Evolutionary conservation across 2,329 filamentous ascomycete genomes (phyloP), one percentile per base, ranked within the genome.

Genomic region (Amphichorda felina): DNA sequence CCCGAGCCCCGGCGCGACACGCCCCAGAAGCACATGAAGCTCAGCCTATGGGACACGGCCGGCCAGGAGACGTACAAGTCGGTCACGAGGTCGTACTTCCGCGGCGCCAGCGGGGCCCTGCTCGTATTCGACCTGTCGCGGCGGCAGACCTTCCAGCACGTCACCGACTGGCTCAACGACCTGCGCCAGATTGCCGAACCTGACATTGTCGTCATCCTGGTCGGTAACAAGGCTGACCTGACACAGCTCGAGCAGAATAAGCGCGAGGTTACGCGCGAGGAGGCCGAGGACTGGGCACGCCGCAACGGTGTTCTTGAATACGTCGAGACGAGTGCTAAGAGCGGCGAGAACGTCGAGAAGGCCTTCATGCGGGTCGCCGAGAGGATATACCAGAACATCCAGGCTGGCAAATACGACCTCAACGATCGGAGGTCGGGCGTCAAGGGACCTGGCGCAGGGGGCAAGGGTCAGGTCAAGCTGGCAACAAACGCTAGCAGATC

Each of bases 51-150:
- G 89, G 89, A 95, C 54, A 96, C 89, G 1, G 89, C 89, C 13
- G 89, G 89, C 18, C 89, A 96, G 58, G 89, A 96, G 64, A 94
- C 87, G 10, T 96, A 96, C 68, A 95, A 95, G 58, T 89, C 82
- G 30, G 91, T 96, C 40, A 96, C 89, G 8, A 72, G 89, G 37
- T 91, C 83, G 41, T 95, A 95, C 63, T 94, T 94, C 60, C 81
- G 88, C 36, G 88, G 87, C 49, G 72, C 72, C 13, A 73, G 68
- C 18, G 72, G 72, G 40, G 72, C 72, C 31, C 70, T 98, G 11
- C 75, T 98, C 18, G 91, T 98, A 41, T 98, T 95, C 54, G 91
- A 98, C 59, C 89, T 98, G 45, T 84, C 84, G 19, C 75, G 91
- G 39, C 78, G 79, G 34, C 70, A 78, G 35, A 96, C 89, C 7